Base-by-base conservation (phyloP, 2,329 filamentous ascomycete genomes). In the Calonectria henricotiae region DNA sequence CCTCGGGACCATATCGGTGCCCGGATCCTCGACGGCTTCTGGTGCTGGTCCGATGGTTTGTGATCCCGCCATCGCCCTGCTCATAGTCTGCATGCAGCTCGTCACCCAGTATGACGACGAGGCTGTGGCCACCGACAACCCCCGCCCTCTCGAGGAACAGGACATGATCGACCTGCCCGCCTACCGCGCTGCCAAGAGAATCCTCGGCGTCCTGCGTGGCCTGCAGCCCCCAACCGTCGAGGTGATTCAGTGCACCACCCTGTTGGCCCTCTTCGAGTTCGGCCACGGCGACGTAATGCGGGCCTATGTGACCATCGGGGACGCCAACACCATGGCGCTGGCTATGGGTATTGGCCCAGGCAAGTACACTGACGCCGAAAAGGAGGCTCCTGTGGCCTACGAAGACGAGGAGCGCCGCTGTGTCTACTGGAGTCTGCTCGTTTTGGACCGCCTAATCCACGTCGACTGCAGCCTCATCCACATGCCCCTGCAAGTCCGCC, bases 351-450 rank as follows among this genome's bases (percentile, higher is more conserved):
- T 86, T 17, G 76, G 75, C 37, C 83, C 84, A 0, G 82, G 82
- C 2, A 80, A 82, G 66, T 78, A 80, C 39, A 69, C 78, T n/a
- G 77, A 79, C n/a, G 77, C 74, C 15, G 75, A 80, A 25, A 77
- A 77, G 67, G 77, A 80, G 23, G 64, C 71, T 15, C 75, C 75
- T 17, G 75, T 80, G 9, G 70, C 73, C 30, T 77, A 75, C 30
- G 79, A 81, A 44, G 82, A 84, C 23, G 82, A 86, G 69, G 83
- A 85, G 71, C 79, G 78, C 6, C 79, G 83, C 54, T 80, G 82
- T 47, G 74, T 85, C 35, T 86, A 85, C 79, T 86, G 84, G 84
- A 81, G 80, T 2, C 76, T 85, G 47, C 82, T 86, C 68, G 83
- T 85, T 20, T 76, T 85, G 35, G 84, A 86, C 68, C 83, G 85